A percentile compares a stretch with the other conserved stretches of the same genome.
phyloP scores from a whole-genome alignment of 2,329 filamentous ascomycete species.

The Scedosporium apiospermum region DNA sequence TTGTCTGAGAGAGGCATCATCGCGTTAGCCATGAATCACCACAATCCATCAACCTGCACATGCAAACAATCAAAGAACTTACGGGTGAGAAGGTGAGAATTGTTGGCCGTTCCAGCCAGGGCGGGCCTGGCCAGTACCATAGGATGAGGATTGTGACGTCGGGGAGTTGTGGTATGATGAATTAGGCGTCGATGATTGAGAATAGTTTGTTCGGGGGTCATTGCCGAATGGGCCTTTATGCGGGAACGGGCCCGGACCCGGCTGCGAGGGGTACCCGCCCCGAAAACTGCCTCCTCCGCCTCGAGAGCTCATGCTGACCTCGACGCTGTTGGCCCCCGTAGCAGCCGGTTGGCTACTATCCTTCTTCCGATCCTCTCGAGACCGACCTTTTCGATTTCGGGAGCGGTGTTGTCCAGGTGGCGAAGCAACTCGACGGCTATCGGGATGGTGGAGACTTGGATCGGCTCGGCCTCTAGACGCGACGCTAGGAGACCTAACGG shows the following conservation, averaged over 20 bases:
- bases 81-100: conserved; percentile 29
- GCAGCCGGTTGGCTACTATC: conserved; percentile 16
- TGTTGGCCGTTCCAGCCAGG: conserved; percentile 27
- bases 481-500: conserved; percentile 11
- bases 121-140: conserved; percentile 17
- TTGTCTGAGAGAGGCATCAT: not conserved
- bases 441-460: conserved; percentile 12
- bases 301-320: conserved; percentile 39
- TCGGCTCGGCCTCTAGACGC: conserved; percentile 10
- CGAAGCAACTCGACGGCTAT: conserved; percentile 14
- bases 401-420: conserved; percentile 17
- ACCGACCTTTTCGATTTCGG: conserved; percentile 22
- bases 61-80: conserved; percentile 13
- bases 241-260: conserved; percentile 19
- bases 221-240: conserved; percentile 26
- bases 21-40: too few species aligned
- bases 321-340: conserved; percentile 39
- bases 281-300: conserved; percentile 16
- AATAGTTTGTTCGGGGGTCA: conserved; percentile 24
- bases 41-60: too few species aligned
- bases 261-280: not conserved
- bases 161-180: conserved; percentile 36
- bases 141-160: conserved; percentile 31
- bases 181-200: conserved; percentile 32
- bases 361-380: conserved; percentile 27